phyloP scores from a whole-genome alignment of 768 basidiomycete genomes.

The Tremella fuciformis region DNA sequence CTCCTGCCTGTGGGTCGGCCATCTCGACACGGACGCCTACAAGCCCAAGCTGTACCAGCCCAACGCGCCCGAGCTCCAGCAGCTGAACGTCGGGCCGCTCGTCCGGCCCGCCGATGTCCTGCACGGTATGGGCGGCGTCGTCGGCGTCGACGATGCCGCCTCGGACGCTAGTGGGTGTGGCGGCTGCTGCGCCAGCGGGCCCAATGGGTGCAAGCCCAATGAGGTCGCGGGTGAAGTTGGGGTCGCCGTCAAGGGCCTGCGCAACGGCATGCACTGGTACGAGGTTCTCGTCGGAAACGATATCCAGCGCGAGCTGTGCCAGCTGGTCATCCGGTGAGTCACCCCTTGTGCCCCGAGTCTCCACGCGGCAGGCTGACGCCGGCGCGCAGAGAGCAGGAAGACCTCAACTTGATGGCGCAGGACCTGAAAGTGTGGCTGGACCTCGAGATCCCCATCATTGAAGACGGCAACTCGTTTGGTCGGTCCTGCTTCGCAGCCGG shows the following conservation, averaged over 20 bases:
- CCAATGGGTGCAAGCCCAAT: neutral
- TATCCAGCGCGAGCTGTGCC: conserved; percentile 12
- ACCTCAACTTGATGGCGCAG: conserved; percentile 23
- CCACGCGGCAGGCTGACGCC: neutral
- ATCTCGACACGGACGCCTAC: conserved; percentile 11
- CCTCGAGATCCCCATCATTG: conserved; percentile 42
- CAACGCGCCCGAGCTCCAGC: conserved; percentile 5
- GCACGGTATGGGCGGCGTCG: neutral
- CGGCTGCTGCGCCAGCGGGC: no score
- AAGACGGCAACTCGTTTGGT: conserved; percentile 47
- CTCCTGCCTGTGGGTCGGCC: conserved; percentile 24
- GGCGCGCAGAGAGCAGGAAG: conserved; percentile 32
- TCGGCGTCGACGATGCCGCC: conserved; percentile 1
- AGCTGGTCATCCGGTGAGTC: conserved; percentile 28
- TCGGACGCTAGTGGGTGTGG: neutral
- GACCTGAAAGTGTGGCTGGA: conserved; percentile 43
- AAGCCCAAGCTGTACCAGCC: conserved; percentile 23
- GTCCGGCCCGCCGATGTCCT: conserved; percentile 5
- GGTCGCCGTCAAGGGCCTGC: conserved; percentile 1
- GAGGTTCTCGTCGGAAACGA: conserved; percentile 34
- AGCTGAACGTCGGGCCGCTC: conserved; percentile 7
- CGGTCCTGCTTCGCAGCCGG: neutral
- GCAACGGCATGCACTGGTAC: conserved; percentile 35
- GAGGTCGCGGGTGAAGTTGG: conserved; percentile 8
- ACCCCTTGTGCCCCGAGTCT: neutral